These are phyloP conservation scores for Rugonectria rugulosa DNA, from an alignment of 2,329 filamentous ascomycete species.

Conservation along the genomic window DNA sequence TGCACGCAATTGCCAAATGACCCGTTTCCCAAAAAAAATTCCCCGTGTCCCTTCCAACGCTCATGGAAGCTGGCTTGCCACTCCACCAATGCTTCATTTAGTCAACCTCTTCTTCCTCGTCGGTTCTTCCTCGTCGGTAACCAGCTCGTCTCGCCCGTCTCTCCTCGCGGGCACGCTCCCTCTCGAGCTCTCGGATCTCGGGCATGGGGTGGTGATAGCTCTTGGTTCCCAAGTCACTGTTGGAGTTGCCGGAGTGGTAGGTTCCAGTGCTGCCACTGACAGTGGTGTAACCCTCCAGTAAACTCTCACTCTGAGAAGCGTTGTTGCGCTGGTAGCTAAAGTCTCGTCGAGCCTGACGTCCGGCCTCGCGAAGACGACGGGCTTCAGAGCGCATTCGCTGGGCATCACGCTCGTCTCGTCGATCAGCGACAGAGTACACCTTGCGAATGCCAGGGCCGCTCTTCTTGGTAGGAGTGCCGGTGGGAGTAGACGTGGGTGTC, in stretches of 20 bases:
- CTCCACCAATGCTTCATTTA: neutral
- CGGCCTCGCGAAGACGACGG: constrained; percentile 61
- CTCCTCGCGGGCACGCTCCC: constrained; percentile 45
- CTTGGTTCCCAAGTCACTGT: constrained; percentile 64
- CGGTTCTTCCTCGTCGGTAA: constrained; percentile 44
- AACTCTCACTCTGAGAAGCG: constrained; percentile 40
- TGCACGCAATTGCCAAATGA: neutral
- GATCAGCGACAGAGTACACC: constrained; percentile 67
- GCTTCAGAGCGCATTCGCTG: constrained; percentile 66
- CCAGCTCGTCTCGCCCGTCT: constrained; percentile 45
- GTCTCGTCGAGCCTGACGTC: constrained; percentile 55
- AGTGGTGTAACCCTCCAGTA: constrained; percentile 45
- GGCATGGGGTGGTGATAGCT: constrained; percentile 64
- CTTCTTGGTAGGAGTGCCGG: constrained; percentile 46
- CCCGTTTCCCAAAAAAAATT: constrained; percentile 4
- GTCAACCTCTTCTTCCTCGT: constrained; percentile 39
- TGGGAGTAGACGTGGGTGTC: constrained; percentile 63
- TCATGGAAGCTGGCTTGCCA: too few species aligned
- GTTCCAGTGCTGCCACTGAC: constrained; percentile 44
- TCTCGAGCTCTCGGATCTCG: constrained; percentile 51
- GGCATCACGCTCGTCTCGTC: constrained; percentile 58
- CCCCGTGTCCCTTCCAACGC: neutral
- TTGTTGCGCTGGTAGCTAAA: constrained; percentile 59
- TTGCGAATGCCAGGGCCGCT: constrained; percentile 61
- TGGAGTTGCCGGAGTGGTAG: constrained; percentile 42